These are phyloP conservation scores for Russula olivacea DNA, from an alignment of 768 basidiomycete genomes.

Conservation along the genomic window DNA sequence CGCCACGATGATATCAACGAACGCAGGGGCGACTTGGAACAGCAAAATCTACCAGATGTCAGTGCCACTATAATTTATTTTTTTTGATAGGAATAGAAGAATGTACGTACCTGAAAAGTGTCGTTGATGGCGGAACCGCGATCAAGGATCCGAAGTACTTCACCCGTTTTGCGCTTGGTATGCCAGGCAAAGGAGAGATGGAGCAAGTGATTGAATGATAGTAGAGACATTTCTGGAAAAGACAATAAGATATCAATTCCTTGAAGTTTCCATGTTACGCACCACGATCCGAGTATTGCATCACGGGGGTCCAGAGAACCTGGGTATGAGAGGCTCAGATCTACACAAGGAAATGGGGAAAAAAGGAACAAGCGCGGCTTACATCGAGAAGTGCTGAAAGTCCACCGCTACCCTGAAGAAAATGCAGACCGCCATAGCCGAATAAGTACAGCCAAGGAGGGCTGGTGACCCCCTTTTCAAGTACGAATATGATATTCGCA, in stretches of 20 bases:
- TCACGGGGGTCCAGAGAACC: constrained; percentile 80
- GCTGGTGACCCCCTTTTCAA: constrained; percentile 42
- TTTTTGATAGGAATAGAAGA: background rate
- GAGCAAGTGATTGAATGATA: constrained; percentile 82
- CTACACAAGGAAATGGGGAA: background rate
- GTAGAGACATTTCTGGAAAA: constrained; percentile 68
- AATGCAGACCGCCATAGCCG: constrained; percentile 61
- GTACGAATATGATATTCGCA: constrained; percentile 53
- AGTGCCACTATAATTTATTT: constrained; percentile 1
- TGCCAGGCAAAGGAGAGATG: constrained; percentile 84
- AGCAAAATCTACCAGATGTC: constrained; percentile 51
- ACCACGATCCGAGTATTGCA: constrained; percentile 81
- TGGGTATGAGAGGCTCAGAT: constrained; percentile 27
- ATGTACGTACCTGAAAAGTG: constrained; percentile 50
- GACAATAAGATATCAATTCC: constrained; percentile 6
- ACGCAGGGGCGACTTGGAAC: constrained; percentile 79
- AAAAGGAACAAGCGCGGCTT: constrained; percentile 13
- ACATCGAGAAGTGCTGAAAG: constrained; percentile 54
- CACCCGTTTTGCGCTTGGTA: constrained; percentile 77
- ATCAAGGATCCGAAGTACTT: constrained; percentile 74
- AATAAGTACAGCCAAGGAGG: constrained; percentile 68
- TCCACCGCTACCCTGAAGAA: constrained; percentile 73
- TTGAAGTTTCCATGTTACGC: constrained; percentile 18
- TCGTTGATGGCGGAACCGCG: constrained; percentile 84
- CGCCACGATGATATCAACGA: constrained; percentile 73